These are phyloP conservation scores for Stagonosporopsis tanaceti DNA, from an alignment of 2,329 filamentous ascomycete genomes.

Conservation along the genomic window DNA sequence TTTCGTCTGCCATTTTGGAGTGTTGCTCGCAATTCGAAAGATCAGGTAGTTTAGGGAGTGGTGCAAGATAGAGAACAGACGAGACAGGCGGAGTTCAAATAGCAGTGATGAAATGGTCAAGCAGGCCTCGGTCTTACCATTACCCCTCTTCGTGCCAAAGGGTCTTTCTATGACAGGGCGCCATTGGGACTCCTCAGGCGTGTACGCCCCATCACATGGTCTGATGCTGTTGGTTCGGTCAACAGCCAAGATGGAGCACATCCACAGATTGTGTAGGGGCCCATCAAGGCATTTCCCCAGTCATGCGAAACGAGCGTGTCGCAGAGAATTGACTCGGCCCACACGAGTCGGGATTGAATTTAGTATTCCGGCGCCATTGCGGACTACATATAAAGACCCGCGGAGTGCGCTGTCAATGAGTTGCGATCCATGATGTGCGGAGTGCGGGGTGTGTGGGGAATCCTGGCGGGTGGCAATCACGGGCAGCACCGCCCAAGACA, in stretches of 20 bases:
- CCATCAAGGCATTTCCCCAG: neutral
- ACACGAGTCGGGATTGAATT: conserved; percentile 2
- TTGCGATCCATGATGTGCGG: conserved; percentile 2
- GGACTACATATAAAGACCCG: neutral
- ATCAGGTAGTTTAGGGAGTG: neutral
- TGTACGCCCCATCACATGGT: conserved; percentile 1
- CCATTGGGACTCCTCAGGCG: neutral
- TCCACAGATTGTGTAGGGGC: conserved; percentile 6
- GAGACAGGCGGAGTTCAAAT: conserved; percentile 3
- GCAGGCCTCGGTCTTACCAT: conserved; percentile 16
- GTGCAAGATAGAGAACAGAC: neutral
- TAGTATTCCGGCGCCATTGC: neutral
- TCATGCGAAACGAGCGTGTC: neutral
- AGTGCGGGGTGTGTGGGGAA: conserved; percentile 21
- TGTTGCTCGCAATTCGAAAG: neutral
- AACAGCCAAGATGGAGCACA: neutral
- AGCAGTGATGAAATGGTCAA: conserved; percentile 7
- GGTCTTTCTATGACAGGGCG: neutral
- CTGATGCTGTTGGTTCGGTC: conserved; percentile 9
- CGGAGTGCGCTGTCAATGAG: neutral
- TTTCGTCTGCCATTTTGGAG: conserved; percentile 37
- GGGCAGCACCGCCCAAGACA: conserved; percentile 1
- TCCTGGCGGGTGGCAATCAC: neutral
- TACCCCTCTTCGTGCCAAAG: conserved; percentile 17
- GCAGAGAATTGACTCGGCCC: conserved; percentile 5